Evolutionary conservation across 768 basidiomycete species (phyloP), one percentile per base, ranked within the genome.

Genomic region (Kondoa subrosea): DNA sequence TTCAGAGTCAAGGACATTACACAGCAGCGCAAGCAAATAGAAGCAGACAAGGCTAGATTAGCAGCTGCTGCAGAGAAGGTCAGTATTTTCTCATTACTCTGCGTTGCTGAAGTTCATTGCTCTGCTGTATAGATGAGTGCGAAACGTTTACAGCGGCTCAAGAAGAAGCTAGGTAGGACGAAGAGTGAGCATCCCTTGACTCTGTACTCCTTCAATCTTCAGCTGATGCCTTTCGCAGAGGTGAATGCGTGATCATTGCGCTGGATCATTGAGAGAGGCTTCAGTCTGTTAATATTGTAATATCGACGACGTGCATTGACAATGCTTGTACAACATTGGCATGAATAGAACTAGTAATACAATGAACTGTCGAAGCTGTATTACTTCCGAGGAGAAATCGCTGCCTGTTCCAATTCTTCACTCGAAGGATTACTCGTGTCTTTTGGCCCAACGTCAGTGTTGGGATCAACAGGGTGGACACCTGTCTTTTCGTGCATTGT

Each of bases 101-200:
- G 26, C 58, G 4, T 25, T 59, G 8, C 26, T 4, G 8, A 25
- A 8, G n/a, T 30, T 25, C 4, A 59, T 59, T 25, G 58, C 14
- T 27, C 3, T 27, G 61, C 8, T 16, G n/a, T 33, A 31, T 32
- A 63, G 61, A 63, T 63, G 61, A 30, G 27, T 12, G 61, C 61
- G 29, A 63, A 63, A 33, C 3, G 61, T 14, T 32, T 63, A 32
- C 61, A 63, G n/a, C 30, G 61, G 61, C 61, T 63, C n/a, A 63
- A 63, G 61, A 63, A 63, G 29, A 27, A 32, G 30, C 61, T 63
- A 16, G 61, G 61, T 16, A n/a, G 61, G 29, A 26, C 61, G 8
- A 63, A 63, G 61, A 63, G 61, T 63, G 61, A 27, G 61, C 34
- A 31, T 31, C 16, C 12, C 3, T 63, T 26, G 16, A 32, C 15